These are phyloP conservation scores for Colletotrichum sp. DNA, from an alignment of 2,329 filamentous ascomycete genomes.

Conservation along the genomic window DNA sequence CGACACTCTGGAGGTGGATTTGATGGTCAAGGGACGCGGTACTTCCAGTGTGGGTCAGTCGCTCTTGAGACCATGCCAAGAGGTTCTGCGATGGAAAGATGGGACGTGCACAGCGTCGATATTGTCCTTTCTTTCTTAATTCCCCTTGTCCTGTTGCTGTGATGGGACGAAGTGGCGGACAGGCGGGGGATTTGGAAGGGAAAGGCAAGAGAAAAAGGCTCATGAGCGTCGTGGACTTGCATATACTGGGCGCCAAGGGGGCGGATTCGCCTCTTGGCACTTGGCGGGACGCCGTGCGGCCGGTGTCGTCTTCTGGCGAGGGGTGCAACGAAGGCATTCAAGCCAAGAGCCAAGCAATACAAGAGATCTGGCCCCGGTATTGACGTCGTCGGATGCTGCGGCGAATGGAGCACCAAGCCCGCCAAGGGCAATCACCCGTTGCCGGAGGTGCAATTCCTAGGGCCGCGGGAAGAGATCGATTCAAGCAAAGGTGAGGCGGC, in stretches of 20 bases:
- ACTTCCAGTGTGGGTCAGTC: constrained; percentile 18
- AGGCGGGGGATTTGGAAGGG: not conserved
- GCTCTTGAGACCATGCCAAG: constrained; percentile 21
- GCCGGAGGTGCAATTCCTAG: not conserved
- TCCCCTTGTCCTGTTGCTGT: not conserved
- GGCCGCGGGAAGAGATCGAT: not conserved
- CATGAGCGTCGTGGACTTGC: not conserved
- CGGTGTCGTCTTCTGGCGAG: constrained; percentile 16
- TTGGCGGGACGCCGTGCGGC: constrained; percentile 14
- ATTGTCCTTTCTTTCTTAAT: not conserved
- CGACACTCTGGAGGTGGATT: not conserved
- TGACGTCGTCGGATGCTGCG: not conserved
- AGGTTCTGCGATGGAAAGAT: not conserved
- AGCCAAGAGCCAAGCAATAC: constrained; percentile 2
- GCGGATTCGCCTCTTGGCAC: constrained; percentile 12
- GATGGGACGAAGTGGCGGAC: constrained; percentile 3
- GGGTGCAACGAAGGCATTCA: constrained; percentile 1
- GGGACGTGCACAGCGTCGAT: constrained; percentile 12
- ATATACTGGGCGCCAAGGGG: not conserved
- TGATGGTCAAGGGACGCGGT: constrained; percentile 3
- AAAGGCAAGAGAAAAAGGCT: not conserved
- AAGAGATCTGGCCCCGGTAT: constrained; percentile 12
- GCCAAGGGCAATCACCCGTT: constrained; percentile 13
- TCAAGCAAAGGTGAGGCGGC: not conserved
- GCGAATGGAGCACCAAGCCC: not conserved